These are phyloP conservation scores for Phytopythium oedochilum DNA, from an alignment of 352 stramenopile species.

Conservation along the genomic window DNA sequence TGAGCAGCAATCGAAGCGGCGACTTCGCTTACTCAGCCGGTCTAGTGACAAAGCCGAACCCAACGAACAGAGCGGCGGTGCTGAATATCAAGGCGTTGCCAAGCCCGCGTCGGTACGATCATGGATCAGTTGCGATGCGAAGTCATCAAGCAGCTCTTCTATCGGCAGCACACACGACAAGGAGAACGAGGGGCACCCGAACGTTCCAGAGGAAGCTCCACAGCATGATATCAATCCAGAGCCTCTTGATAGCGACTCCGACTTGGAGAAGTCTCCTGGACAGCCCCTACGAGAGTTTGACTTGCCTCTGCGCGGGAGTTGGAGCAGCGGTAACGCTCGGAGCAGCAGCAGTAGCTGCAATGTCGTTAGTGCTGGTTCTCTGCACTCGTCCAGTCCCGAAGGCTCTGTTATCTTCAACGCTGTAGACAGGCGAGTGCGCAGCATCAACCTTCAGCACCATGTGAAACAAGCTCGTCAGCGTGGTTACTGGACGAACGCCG, in stretches of 20 bases:
- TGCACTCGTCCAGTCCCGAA: not conserved
- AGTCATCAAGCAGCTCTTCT: not conserved
- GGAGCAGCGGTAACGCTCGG: not conserved
- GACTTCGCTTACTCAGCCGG: no score
- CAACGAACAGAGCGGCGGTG: not conserved
- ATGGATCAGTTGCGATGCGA: not conserved
- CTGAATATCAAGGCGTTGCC: not conserved
- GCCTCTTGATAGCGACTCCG: not conserved
- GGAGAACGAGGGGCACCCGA: not conserved
- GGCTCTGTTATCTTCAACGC: not conserved
- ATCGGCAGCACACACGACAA: not conserved
- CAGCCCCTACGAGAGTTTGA: not conserved
- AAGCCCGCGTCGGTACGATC: not conserved
- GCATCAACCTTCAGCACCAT: not conserved
- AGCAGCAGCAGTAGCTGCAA: not conserved
- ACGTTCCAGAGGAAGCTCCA: not conserved
- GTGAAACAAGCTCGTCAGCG: not conserved
- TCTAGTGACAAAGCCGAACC: no score
- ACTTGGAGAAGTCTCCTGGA: not conserved
- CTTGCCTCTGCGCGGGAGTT: not conserved
- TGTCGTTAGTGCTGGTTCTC: not conserved
- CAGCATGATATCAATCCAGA: not conserved
- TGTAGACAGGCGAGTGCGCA: not conserved
- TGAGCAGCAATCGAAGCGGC: not conserved
- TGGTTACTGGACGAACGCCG: constrained; percentile 22